Evolutionary conservation across 345 rosid species (phyloP).

Genomic region (Brassica incana): DNA sequence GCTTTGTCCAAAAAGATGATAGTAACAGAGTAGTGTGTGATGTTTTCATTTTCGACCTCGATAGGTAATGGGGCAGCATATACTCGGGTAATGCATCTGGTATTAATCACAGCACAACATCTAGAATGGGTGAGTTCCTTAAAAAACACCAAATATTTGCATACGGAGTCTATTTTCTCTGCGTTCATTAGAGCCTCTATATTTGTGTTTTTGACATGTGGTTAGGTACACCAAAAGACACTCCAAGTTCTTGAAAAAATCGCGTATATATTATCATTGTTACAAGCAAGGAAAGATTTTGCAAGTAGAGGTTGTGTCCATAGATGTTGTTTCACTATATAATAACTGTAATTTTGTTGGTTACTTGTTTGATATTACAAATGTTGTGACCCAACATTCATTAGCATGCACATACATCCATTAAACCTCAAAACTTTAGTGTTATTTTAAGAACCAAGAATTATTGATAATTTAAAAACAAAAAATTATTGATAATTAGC

Average conservation of each 20-base stretch:
- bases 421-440: not conserved
- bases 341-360: constrained; percentile 1
- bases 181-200: not conserved
- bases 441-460: not conserved
- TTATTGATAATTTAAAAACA: not conserved
- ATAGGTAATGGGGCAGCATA: constrained; percentile 83
- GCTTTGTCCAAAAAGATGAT: not conserved
- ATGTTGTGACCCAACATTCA: not conserved
- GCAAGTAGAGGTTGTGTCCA: constrained; percentile 11
- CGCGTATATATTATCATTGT: constrained; percentile 45
- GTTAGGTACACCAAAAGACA: constrained; percentile 83
- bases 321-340: not conserved
- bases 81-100: constrained; percentile 79
- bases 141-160: not conserved
- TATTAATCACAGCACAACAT: constrained; percentile 88
- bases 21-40: not conserved
- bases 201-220: constrained; percentile 13
- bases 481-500: not conserved
- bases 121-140: constrained; percentile 76
- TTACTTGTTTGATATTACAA: not conserved
- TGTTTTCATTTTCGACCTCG: constrained; percentile 23
- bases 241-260: constrained; percentile 83
- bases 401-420: not conserved
- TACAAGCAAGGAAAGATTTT: not conserved
- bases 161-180: not conserved